phyloP scores from a whole-genome alignment of 495 filamentous ascomycete species.

The Neurospora sp. region DNA sequence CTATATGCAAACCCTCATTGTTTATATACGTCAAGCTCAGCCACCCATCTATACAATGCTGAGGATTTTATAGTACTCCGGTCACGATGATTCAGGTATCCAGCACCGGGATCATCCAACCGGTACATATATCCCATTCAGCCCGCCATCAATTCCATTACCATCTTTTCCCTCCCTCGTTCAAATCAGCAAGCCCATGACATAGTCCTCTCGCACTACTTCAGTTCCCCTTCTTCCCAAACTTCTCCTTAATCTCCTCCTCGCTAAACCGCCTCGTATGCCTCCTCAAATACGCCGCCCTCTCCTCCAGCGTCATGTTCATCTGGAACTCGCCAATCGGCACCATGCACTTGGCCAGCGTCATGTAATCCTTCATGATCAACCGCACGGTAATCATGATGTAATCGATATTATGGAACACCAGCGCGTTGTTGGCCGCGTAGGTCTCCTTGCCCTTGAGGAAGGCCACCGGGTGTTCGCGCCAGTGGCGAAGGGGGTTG shows the following conservation, averaged over 20 bases:
- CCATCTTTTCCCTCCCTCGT: too few relatives aligned
- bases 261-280: conserved; percentile 53
- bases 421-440: conserved; percentile 44
- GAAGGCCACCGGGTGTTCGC: conserved; percentile 59
- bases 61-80: too few relatives aligned
- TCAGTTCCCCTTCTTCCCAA: conserved; percentile 1
- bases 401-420: conserved; percentile 64
- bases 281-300: conserved; percentile 48
- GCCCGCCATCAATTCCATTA: too few relatives aligned
- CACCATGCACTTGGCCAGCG: conserved; percentile 55
- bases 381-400: conserved; percentile 56
- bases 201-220: too few relatives aligned
- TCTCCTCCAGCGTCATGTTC: conserved; percentile 46
- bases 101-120: background rate
- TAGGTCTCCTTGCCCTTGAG: conserved; percentile 50
- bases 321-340: conserved; percentile 56
- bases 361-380: conserved; percentile 51
- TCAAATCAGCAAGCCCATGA: too few relatives aligned
- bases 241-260: conserved; percentile 43
- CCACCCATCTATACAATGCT: too few relatives aligned
- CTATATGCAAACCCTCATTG: too few relatives aligned
- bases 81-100: background rate
- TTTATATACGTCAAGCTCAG: too few relatives aligned
- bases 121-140: background rate
- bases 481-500: conserved; percentile 65